These are phyloP conservation scores for Rosa lucieae DNA, from an alignment of 306 rosid genomes.

Conservation along the genomic window DNA sequence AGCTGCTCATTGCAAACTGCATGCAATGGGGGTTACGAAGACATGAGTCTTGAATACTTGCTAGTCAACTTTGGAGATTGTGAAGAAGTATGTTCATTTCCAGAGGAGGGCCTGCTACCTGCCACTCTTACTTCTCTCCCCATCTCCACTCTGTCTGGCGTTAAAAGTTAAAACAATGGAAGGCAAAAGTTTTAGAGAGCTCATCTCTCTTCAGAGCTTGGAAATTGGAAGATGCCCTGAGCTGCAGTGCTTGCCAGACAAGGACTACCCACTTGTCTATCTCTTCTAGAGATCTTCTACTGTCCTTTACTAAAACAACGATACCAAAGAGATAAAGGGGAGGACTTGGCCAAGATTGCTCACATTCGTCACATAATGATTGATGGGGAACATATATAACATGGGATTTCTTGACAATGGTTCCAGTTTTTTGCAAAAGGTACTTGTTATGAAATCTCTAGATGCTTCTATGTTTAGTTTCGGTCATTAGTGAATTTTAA, in stretches of 20 bases:
- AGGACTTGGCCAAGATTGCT: constrained; percentile 12
- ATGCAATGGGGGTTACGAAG: not conserved
- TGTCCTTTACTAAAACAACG: constrained; percentile 21
- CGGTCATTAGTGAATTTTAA: not conserved
- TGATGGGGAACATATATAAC: constrained; percentile 1
- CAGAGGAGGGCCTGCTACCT: constrained; percentile 25
- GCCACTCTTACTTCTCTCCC: not conserved
- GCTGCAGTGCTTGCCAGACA: constrained; percentile 15
- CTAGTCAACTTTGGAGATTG: not conserved
- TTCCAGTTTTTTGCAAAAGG: not conserved
- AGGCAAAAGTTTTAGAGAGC: not conserved
- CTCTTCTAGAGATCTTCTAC: constrained; percentile 10
- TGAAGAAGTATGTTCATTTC: constrained; percentile 4
- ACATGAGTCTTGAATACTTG: not conserved
- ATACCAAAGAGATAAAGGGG: not conserved
- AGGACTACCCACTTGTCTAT: constrained; percentile 19
- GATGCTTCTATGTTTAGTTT: not conserved
- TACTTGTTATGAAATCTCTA: not conserved
- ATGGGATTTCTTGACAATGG: not conserved
- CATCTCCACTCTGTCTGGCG: not conserved
- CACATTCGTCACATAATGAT: constrained; percentile 6
- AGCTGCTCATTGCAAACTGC: not conserved
- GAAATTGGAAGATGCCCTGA: constrained; percentile 13
- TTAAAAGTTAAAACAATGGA: not conserved
- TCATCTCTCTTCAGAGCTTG: constrained; percentile 23